These are phyloP conservation scores for Pythium coloratum DNA, from an alignment of 352 stramenopile genomes.

Conservation along the genomic window DNA sequence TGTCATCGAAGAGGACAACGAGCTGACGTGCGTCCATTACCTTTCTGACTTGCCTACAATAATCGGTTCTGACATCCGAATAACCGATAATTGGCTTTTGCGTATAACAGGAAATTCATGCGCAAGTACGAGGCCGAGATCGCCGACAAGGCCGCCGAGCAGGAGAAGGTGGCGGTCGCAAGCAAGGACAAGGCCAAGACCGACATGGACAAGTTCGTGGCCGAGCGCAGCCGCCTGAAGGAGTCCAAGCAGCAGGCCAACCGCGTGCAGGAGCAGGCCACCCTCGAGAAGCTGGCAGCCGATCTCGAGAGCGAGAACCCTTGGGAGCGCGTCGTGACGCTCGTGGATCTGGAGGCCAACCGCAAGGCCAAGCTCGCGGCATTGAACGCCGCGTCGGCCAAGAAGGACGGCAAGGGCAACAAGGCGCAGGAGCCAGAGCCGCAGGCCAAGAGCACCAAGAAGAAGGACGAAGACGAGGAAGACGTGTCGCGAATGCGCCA, in stretches of 20 bases:
- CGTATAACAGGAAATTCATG: conserved; percentile 63
- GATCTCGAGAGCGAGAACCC: conserved; percentile 94
- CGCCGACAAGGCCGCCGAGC: conserved; percentile 60
- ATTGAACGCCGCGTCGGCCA: conserved; percentile 37
- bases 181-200: conserved; percentile 70
- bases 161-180: conserved; percentile 71
- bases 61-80: not conserved
- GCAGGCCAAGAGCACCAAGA: conserved; percentile 30
- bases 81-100: not conserved
- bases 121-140: conserved; percentile 69
- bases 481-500: conserved; percentile 93
- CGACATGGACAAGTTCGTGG: conserved; percentile 80
- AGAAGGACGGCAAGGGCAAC: conserved; percentile 43
- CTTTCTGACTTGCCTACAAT: not conserved
- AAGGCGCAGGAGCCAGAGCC: conserved; percentile 39
- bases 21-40: conserved; percentile 59
- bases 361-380: conserved; percentile 73
- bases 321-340: conserved; percentile 93
- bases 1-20: conserved; percentile 65
- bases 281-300: conserved; percentile 93
- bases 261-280: conserved; percentile 92
- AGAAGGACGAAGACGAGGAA: conserved; percentile 66
- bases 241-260: conserved; percentile 93
- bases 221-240: conserved; percentile 82
- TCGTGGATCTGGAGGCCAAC: conserved; percentile 89